Percentiles rank a stretch among this genome's conserved stretches.
These are phyloP conservation scores for Penicillium paxilli DNA, from an alignment of 495 filamentous ascomycete species.

Conservation along the genomic window DNA sequence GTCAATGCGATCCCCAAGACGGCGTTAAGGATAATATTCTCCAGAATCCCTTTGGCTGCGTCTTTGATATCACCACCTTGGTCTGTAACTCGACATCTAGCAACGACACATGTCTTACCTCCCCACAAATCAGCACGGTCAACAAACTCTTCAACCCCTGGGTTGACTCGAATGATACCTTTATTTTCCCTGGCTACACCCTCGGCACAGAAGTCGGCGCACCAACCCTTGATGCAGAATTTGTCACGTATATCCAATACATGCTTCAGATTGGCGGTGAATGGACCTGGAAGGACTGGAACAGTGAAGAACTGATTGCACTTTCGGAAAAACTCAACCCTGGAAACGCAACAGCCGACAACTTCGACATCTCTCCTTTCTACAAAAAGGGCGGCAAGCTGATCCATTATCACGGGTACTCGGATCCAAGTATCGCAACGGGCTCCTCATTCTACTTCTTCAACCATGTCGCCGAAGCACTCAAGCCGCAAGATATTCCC, in stretches of 20 bases:
- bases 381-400: neutral
- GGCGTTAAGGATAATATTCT: neutral
- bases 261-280: neutral
- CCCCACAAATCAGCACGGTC: neutral
- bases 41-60: neutral
- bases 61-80: neutral
- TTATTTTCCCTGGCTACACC: neutral
- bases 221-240: neutral
- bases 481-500: neutral
- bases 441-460: neutral
- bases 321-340: neutral
- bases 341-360: neutral
- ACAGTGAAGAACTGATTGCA: neutral
- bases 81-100: neutral
- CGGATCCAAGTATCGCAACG: conserved; percentile 1
- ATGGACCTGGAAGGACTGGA: neutral
- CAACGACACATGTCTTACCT: neutral
- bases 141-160: neutral
- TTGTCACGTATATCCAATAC: neutral
- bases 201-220: neutral
- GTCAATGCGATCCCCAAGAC: neutral
- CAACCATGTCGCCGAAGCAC: neutral
- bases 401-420: neutral
- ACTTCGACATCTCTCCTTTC: neutral
- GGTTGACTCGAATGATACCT: neutral